Base-by-base conservation (phyloP, 441 rosid species). In the Metrosideros polymorpha region DNA sequence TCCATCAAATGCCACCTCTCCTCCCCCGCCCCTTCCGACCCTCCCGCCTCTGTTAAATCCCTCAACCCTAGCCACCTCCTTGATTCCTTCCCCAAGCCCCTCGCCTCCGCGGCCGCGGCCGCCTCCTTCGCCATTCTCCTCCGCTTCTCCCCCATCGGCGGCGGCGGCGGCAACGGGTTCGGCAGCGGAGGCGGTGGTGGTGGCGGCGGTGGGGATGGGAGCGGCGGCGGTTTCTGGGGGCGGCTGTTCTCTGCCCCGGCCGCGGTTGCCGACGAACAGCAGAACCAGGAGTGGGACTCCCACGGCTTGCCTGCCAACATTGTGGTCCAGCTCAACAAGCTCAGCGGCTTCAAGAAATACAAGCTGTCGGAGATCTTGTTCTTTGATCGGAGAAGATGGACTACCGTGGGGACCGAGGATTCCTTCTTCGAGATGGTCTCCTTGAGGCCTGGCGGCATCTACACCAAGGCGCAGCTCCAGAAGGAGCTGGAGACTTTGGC, bases 341-440 rank as follows among this genome's bases (percentile, higher is more conserved):
- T 98, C 18, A 96, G 97, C 85, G 97, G 95, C 19, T 94, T 94
- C 87, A 98, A 95, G 89, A 96, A 92, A 83, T 98, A 95, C 85
- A 98, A 96, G 63, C 86, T 95, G 3, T 94, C 99, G 2, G 99
- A 96, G 12, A 94, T 98, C 87, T 55, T 92, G 15, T 98, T 98
- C 92, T 93, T 92, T 51, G 99, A 98, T 86, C 85, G 91, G 87
- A 85, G 94, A 32, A 87, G 92, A 61, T 88, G 92, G 88, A 84
- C 93, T 39, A 96, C 95, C 0, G 94, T 95, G 12, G 98, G 99
- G 7, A 91, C 95, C 9, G 98, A 98, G 52, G 99, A 98, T 86
- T 95, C 99, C 6, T 98, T 98, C 89, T 96, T 98, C 87, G 98
- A 98, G 90, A 98, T 98, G 99, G 99, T 98, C 14, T 93, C 98